These are phyloP conservation scores for Penicillium robsamsonii DNA, from an alignment of 495 filamentous ascomycete genomes.

Conservation along the genomic window DNA sequence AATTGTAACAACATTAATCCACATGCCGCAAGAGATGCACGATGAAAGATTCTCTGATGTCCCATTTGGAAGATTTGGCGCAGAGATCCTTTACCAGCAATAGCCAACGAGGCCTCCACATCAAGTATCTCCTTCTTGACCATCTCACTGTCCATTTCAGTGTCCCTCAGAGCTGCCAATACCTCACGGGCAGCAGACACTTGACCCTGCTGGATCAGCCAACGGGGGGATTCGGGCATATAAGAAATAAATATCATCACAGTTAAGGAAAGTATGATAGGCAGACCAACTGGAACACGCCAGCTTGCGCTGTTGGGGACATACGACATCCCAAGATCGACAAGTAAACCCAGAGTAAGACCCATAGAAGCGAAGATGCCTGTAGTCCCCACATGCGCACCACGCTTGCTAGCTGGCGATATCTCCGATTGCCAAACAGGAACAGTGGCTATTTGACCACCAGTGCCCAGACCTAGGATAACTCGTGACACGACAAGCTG, in stretches of 20 bases:
- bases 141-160: slow-evolving; percentile 20
- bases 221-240: slow-evolving; percentile 59
- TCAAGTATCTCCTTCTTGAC: slow-evolving; percentile 32
- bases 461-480: slow-evolving; percentile 58
- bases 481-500: slow-evolving; percentile 24
- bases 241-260: slow-evolving; percentile 56
- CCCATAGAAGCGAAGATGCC: slow-evolving; percentile 51
- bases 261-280: slow-evolving; percentile 56
- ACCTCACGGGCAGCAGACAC: slow-evolving; percentile 46
- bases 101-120: slow-evolving; percentile 34
- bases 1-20: slow-evolving; percentile 50
- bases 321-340: slow-evolving; percentile 44
- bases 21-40: slow-evolving; percentile 24
- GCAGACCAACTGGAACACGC: slow-evolving; percentile 43
- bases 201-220: slow-evolving; percentile 49
- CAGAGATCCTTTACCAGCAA: slow-evolving; percentile 9
- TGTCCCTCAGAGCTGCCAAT: slow-evolving; percentile 28
- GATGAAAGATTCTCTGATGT: slow-evolving; percentile 25
- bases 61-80: slow-evolving; percentile 24
- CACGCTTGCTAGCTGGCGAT: slow-evolving; percentile 33
- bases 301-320: slow-evolving; percentile 40
- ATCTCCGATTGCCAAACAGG: slow-evolving; percentile 51
- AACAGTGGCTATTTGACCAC: slow-evolving; percentile 38
- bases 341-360: slow-evolving; percentile 35
- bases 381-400: slow-evolving; percentile 34